Evolutionary conservation across 106 monocot genomes (phyloP).

Genomic region (Allium sativum): DNA sequence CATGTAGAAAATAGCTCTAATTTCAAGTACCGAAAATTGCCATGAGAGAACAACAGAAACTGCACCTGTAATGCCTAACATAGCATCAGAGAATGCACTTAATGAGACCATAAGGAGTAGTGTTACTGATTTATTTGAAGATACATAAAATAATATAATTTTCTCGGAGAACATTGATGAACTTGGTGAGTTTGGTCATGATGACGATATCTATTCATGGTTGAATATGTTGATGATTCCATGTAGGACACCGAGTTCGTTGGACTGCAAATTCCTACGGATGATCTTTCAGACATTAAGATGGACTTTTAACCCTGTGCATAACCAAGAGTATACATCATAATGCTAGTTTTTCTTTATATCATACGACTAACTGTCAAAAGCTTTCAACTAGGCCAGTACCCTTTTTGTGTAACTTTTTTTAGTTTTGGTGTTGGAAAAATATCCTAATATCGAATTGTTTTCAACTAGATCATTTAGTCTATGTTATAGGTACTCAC

Average conservation of each 20-base stretch:
- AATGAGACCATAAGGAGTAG: neutral
- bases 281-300: conserved; percentile 78
- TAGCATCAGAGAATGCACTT: conserved; percentile 18
- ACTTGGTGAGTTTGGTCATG: conserved; percentile 41
- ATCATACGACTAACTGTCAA: conserved; percentile 23
- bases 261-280: conserved; percentile 85
- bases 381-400: conserved; percentile 20
- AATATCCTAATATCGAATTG: conserved; percentile 13
- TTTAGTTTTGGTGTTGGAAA: conserved; percentile 9
- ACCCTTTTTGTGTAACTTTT: conserved; percentile 20
- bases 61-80: conserved; percentile 12
- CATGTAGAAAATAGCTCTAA: conserved; percentile 67
- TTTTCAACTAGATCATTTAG: too few relatives aligned
- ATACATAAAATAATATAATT: conserved; percentile 23
- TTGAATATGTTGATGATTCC: conserved; percentile 59
- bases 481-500: too few relatives aligned
- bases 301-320: conserved; percentile 51
- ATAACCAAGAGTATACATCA: conserved; percentile 27
- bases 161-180: conserved; percentile 54
- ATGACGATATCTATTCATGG: conserved; percentile 88
- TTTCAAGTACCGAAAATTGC: conserved; percentile 56
- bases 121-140: conserved; percentile 23
- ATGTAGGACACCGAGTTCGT: conserved; percentile 66
- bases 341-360: conserved; percentile 7
- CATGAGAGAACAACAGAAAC: conserved; percentile 36